Percentiles rank a stretch among this genome's conserved stretches.
Conservation (phyloP, 768 basidiomycete genomes). For the Leccinum subgranulosum region DNA sequence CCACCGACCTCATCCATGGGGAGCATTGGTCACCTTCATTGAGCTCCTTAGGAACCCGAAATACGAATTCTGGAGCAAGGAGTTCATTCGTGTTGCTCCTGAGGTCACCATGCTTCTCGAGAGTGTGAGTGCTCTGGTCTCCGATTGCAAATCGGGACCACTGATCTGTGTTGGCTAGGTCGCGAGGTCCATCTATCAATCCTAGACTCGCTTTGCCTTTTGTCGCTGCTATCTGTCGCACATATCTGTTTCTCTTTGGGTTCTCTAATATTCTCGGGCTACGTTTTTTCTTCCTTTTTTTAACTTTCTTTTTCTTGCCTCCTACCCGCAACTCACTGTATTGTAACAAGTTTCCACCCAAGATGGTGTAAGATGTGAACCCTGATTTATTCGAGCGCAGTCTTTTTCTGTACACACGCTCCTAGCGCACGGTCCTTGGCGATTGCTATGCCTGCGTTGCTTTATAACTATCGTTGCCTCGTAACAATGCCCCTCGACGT, state of each 20-base stretch:
- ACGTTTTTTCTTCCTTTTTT: constrained; percentile 6
- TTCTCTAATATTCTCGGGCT: constrained; percentile 31
- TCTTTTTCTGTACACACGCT: constrained; percentile 12
- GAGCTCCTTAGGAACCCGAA: constrained; percentile 87
- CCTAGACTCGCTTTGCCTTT: constrained; percentile 63
- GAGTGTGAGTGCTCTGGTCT: constrained; percentile 52
- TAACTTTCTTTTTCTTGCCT: constrained; percentile 20
- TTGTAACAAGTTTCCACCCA: constrained; percentile 65
- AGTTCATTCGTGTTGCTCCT: constrained; percentile 79
- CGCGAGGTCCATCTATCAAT: constrained; percentile 72
- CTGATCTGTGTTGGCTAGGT: constrained; percentile 43
- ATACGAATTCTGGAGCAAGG: constrained; percentile 89
- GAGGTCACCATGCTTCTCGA: constrained; percentile 84
- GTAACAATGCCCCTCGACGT: not conserved
- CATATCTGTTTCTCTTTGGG: constrained; percentile 70
- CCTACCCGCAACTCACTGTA: constrained; percentile 66
- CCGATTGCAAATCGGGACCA: not conserved
- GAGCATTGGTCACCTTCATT: constrained; percentile 89
- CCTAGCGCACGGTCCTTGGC: constrained; percentile 12
- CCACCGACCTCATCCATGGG: constrained; percentile 96
- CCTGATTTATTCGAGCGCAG: constrained; percentile 36
- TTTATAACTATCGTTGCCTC: not conserved
- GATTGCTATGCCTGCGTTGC: constrained; percentile 4
- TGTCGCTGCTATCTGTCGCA: constrained; percentile 76
- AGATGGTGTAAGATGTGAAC: constrained; percentile 50